A percentile compares a stretch with the other conserved stretches of the same genome.
These are phyloP conservation scores for Gaultheria prostrata DNA, from an alignment of 148 eudicot genomes.

Conservation along the genomic window DNA sequence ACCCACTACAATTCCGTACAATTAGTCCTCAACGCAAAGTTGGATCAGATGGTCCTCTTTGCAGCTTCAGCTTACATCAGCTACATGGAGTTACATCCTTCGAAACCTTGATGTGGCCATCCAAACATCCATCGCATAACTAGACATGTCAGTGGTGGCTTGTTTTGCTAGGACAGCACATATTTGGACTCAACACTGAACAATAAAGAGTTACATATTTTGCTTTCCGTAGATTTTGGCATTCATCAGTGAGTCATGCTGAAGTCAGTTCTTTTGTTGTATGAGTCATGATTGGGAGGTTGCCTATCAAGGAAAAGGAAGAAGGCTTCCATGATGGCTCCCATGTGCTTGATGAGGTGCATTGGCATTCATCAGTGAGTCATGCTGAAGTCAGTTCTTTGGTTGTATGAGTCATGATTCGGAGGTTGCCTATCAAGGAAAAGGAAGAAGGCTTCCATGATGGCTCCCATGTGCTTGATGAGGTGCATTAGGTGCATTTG, in stretches of 20 bases:
- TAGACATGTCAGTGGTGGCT: neutral
- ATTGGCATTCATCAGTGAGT: neutral
- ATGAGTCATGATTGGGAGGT: neutral
- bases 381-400: neutral
- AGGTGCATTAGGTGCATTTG: neutral
- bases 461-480: neutral
- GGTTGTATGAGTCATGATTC: neutral
- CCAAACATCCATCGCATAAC: neutral
- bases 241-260: neutral
- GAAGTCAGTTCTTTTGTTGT: neutral
- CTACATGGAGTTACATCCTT: neutral
- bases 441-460: neutral
- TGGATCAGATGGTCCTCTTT: neutral
- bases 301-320: neutral
- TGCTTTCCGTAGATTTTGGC: neutral
- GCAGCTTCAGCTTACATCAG: neutral
- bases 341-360: neutral
- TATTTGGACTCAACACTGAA: neutral
- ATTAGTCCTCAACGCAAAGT: neutral
- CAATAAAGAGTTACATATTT: neutral
- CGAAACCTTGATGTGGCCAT: neutral
- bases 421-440: neutral
- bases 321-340: neutral
- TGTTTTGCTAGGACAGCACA: neutral
- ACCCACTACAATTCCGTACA: neutral